Conservation (phyloP, 106 monocot species). For the Amphibolis antarctica region DNA sequence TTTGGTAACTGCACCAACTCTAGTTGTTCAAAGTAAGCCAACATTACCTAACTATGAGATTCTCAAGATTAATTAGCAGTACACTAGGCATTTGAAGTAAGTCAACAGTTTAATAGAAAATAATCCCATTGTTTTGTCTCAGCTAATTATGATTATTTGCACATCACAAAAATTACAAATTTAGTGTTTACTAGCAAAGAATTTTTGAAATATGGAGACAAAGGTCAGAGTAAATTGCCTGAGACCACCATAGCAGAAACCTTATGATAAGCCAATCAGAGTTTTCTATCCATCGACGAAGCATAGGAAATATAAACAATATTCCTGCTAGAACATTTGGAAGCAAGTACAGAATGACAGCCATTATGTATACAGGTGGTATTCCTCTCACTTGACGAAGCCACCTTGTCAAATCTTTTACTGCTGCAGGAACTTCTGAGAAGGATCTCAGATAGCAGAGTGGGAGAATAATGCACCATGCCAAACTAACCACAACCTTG, state of each 20-base stretch:
- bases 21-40: no score
- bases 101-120: no score
- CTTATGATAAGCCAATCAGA: constrained; percentile 89
- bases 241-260: constrained; percentile 95
- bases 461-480: constrained; percentile 70
- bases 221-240: constrained; percentile 34
- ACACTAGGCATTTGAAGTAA: no score
- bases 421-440: constrained; percentile 27
- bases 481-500: constrained; percentile 61
- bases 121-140: no score
- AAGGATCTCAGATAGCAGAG: constrained; percentile 52
- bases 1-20: no score
- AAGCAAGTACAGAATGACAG: constrained; percentile 68
- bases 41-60: no score
- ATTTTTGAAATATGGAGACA: not conserved
- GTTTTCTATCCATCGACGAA: constrained; percentile 84
- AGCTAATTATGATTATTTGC: not conserved
- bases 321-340: constrained; percentile 60
- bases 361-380: constrained; percentile 73
- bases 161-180: not conserved
- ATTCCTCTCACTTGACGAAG: constrained; percentile 65
- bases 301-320: constrained; percentile 83
- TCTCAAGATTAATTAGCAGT: no score
- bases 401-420: constrained; percentile 41
- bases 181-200: not conserved